Percentiles rank a stretch among this genome's conserved stretches.
Evolutionary conservation across 306 rosid species (phyloP).

Genomic region (Pachyrhizus erosus): DNA sequence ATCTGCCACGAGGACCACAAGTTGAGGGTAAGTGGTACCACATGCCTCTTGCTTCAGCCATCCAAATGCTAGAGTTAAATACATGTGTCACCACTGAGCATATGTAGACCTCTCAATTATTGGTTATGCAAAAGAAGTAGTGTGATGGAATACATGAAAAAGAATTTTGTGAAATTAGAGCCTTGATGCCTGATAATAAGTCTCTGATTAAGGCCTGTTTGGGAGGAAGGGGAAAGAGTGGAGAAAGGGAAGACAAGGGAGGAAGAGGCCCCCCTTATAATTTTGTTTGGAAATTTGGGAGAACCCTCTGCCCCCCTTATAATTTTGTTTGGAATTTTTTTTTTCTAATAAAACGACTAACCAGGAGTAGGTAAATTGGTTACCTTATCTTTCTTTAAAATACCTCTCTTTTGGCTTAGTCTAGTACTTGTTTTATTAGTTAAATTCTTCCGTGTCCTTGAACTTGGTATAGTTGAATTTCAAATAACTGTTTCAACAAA

Average conservation of each 20-base stretch:
- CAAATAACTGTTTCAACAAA: slow-evolving; percentile 39
- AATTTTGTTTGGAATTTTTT: slow-evolving; percentile 16
- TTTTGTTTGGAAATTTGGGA: slow-evolving; percentile 33
- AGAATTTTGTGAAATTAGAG: slow-evolving; percentile 15
- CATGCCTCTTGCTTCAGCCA: slow-evolving; percentile 55
- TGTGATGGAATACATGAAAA: neutral
- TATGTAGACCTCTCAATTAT: slow-evolving; percentile 51
- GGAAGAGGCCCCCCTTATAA: slow-evolving; percentile 35
- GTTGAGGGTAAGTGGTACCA: slow-evolving; percentile 49
- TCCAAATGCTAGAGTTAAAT: slow-evolving; percentile 50
- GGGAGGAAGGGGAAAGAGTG: slow-evolving; percentile 45
- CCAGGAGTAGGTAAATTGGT: slow-evolving; percentile 9
- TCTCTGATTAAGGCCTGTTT: slow-evolving; percentile 44
- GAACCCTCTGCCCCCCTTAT: neutral
- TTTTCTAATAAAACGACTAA: neutral
- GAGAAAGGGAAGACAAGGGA: slow-evolving; percentile 25
- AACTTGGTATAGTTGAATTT: neutral
- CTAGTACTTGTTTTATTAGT: slow-evolving; percentile 34
- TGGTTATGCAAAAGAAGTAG: slow-evolving; percentile 43
- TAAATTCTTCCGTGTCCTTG: slow-evolving; percentile 13
- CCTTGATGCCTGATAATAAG: slow-evolving; percentile 29
- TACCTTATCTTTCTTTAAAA: slow-evolving; percentile 16
- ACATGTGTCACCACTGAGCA: slow-evolving; percentile 46
- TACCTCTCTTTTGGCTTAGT: slow-evolving; percentile 3
- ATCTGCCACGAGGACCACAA: slow-evolving; percentile 72